A percentile compares a stretch with the other conserved stretches of the same genome.
These are phyloP conservation scores for Sordariomycetes sp. DNA, from an alignment of 2,329 filamentous ascomycete genomes.

Conservation along the genomic window DNA sequence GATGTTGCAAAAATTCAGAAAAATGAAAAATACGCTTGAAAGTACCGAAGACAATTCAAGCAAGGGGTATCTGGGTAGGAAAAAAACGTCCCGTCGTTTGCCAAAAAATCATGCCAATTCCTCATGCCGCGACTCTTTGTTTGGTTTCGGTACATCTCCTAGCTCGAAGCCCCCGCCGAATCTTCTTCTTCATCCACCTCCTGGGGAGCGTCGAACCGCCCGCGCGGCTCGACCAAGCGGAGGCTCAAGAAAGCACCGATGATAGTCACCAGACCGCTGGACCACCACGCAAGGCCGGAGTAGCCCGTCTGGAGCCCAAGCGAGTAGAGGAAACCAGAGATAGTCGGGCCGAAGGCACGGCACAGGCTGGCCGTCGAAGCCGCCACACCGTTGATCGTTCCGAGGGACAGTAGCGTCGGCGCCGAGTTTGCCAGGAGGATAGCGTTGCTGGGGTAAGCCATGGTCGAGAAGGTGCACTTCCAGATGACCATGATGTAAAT, in stretches of 20 bases:
- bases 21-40: neutral
- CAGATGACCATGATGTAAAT: slow-evolving; percentile 70
- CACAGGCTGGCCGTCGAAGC: slow-evolving; percentile 84
- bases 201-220: slow-evolving; percentile 9
- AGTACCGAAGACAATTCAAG: slow-evolving; percentile 7
- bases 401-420: slow-evolving; percentile 70
- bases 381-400: slow-evolving; percentile 84
- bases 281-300: slow-evolving; percentile 90
- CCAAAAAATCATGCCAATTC: neutral
- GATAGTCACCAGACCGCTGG: slow-evolving; percentile 62
- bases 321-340: slow-evolving; percentile 77
- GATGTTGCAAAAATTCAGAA: slow-evolving; percentile 1
- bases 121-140: neutral
- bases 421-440: slow-evolving; percentile 85
- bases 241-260: slow-evolving; percentile 63
- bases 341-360: slow-evolving; percentile 74
- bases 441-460: slow-evolving; percentile 81
- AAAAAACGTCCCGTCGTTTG: slow-evolving; percentile 4
- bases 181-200: neutral
- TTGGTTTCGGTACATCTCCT: neutral
- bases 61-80: slow-evolving; percentile 4
- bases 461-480: slow-evolving; percentile 87
- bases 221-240: slow-evolving; percentile 55
- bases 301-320: slow-evolving; percentile 68
- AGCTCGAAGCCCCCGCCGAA: neutral